Evolutionary conservation across 495 filamentous ascomycete genomes (phyloP).

Genomic region (Massariosphaeria phaeospora): DNA sequence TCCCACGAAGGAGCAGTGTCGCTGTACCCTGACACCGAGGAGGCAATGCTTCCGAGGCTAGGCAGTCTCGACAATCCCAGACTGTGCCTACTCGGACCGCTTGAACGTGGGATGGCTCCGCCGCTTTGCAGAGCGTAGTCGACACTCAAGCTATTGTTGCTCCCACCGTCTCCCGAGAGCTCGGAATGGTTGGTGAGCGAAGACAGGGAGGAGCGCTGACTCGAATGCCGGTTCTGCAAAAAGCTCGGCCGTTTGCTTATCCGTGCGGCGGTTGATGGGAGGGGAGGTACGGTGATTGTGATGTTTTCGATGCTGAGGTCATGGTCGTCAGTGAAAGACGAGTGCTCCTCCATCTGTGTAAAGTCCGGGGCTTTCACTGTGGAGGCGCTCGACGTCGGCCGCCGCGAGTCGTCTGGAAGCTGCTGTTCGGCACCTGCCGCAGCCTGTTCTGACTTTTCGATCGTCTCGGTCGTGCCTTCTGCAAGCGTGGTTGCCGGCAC

Average conservation of each 20-base stretch:
- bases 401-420: constrained; percentile 12
- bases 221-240: constrained; percentile 65
- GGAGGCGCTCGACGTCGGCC: constrained; percentile 35
- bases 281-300: constrained; percentile 17
- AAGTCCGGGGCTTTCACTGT: constrained; percentile 33
- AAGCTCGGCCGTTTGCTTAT: constrained; percentile 60
- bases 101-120: constrained; percentile 58
- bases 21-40: constrained; percentile 72
- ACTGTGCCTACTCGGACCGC: constrained; percentile 49
- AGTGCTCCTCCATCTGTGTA: constrained; percentile 15
- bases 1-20: constrained; percentile 50
- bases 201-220: constrained; percentile 72
- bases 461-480: not conserved
- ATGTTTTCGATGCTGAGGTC: constrained; percentile 30
- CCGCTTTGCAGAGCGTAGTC: constrained; percentile 84
- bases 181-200: constrained; percentile 60
- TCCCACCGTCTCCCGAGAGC: constrained; percentile 53
- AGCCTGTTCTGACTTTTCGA: constrained; percentile 30
- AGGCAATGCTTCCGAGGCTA: constrained; percentile 93
- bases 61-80: constrained; percentile 65
- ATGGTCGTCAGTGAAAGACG: constrained; percentile 25
- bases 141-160: constrained; percentile 68
- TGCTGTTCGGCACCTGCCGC: constrained; percentile 14
- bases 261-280: constrained; percentile 12
- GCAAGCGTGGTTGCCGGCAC: constrained; percentile 2